phyloP scores from a whole-genome alignment of 371 early-diverging fungal genomes.

The Mortierella sp. region DNA sequence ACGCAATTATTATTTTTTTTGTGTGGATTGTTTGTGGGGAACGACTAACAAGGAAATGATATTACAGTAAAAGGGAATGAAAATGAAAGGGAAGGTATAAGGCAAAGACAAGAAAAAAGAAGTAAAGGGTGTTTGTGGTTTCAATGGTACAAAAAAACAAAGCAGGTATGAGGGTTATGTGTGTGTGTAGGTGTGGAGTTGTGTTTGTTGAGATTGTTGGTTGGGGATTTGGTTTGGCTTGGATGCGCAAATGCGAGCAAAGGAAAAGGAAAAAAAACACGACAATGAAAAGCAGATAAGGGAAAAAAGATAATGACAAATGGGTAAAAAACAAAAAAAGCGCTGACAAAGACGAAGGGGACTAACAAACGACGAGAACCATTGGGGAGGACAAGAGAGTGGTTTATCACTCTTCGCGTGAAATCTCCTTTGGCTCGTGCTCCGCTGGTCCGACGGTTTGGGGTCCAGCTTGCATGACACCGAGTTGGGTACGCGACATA shows the following conservation, averaged over 20 bases:
- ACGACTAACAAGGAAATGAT: constrained; percentile 19
- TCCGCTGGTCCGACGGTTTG: constrained; percentile 7
- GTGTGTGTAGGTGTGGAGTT: not conserved
- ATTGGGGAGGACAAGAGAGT: not conserved
- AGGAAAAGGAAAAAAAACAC: not conserved
- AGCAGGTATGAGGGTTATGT: constrained; percentile 6
- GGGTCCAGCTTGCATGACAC: constrained; percentile 41
- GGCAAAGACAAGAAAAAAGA: constrained; percentile 5
- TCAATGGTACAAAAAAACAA: constrained; percentile 26
- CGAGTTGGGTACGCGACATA: constrained; percentile 54
- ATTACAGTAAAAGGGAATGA: constrained; percentile 28
- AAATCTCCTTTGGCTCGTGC: constrained; percentile 42
- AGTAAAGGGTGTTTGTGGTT: constrained; percentile 7
- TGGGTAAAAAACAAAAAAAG: not conserved
- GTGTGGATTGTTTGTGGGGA: constrained; percentile 8
- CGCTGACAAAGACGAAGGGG: constrained; percentile 9
- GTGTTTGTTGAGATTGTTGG: not conserved
- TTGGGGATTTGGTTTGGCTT: not conserved
- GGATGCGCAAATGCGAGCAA: constrained; percentile 19
- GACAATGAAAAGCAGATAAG: constrained; percentile 11
- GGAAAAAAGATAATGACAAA: constrained; percentile 11
- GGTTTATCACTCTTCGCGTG: constrained; percentile 39
- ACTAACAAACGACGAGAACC: not conserved
- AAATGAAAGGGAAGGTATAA: constrained; percentile 11
- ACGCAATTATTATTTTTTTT: constrained; percentile 8